phyloP scores from a whole-genome alignment of 306 rosid genomes.

The Bauhinia variegata region DNA sequence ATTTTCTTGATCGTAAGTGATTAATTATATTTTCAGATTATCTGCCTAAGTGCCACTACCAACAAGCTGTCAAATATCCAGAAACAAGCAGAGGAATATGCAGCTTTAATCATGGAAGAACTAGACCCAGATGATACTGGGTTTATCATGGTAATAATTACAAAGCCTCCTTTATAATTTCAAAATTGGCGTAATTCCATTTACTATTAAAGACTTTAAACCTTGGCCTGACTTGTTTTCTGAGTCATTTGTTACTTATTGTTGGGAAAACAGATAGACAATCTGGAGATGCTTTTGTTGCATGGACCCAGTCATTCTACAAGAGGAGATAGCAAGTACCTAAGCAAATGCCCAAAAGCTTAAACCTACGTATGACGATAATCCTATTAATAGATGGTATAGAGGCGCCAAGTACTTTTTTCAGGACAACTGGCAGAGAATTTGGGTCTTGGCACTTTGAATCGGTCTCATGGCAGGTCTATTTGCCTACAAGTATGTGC shows the following conservation, averaged over 20 bases:
- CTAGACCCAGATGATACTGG: constrained; percentile 64
- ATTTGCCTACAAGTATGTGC: constrained; percentile 51
- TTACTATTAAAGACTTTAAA: constrained; percentile 17
- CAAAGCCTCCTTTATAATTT: too few species aligned
- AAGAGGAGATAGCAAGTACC: constrained; percentile 47
- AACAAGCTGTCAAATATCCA: constrained; percentile 67
- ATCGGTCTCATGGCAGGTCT: constrained; percentile 45
- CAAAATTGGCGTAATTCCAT: neutral
- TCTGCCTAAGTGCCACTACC: constrained; percentile 67
- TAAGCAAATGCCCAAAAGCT: constrained; percentile 55
- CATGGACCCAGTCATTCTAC: constrained; percentile 46
- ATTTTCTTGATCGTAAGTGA: constrained; percentile 23
- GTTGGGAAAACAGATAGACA: constrained; percentile 49
- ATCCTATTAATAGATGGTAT: constrained; percentile 42
- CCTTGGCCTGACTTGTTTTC: constrained; percentile 18
- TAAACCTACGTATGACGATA: constrained; percentile 38
- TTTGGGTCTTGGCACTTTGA: constrained; percentile 50
- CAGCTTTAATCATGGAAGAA: constrained; percentile 80
- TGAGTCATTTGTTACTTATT: constrained; percentile 28
- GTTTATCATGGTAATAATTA: constrained; percentile 64
- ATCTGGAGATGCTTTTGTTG: constrained; percentile 57
- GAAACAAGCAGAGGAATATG: constrained; percentile 70
- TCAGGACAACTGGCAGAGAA: constrained; percentile 62
- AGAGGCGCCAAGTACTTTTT: constrained; percentile 48
- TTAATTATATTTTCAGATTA: constrained; percentile 50